Percentiles rank a stretch among this genome's conserved stretches.
Conservation (phyloP, 345 rosid genomes). For the Draba incana region DNA sequence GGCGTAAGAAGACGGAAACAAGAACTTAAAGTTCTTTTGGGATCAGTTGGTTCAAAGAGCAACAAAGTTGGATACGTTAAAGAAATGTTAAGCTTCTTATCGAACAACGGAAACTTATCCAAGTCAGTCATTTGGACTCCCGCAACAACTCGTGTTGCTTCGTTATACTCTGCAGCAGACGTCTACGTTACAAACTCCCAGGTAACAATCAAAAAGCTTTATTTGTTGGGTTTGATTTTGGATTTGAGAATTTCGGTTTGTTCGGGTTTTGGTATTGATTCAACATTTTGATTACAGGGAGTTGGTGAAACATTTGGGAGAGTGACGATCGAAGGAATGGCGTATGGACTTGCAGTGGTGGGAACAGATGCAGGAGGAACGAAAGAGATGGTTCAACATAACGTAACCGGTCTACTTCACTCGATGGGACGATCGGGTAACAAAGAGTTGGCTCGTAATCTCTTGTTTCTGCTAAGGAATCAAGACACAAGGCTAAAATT, state of each 20-base stretch:
- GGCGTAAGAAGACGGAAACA: constrained; percentile 41
- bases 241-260: neutral
- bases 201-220: constrained; percentile 44
- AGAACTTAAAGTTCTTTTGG: constrained; percentile 72
- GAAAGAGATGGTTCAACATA: constrained; percentile 78
- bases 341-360: constrained; percentile 90
- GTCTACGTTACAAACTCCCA: constrained; percentile 88
- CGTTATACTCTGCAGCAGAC: constrained; percentile 95
- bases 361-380: constrained; percentile 98
- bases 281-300: constrained; percentile 47
- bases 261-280: neutral
- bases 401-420: constrained; percentile 83
- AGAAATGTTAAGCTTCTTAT: constrained; percentile 62
- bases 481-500: constrained; percentile 53
- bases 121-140: constrained; percentile 78
- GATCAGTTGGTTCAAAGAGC: constrained; percentile 98
- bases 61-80: constrained; percentile 80
- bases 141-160: constrained; percentile 89
- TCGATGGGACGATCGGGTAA: constrained; percentile 63
- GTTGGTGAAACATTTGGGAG: constrained; percentile 98
- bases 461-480: constrained; percentile 58
- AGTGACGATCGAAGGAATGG: constrained; percentile 98
- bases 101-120: constrained; percentile 66
- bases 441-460: constrained; percentile 58
- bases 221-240: too few species aligned